These are phyloP conservation scores for Puccinellia tenuiflora DNA, from an alignment of 176 grass and related monocot species.

Conservation along the genomic window DNA sequence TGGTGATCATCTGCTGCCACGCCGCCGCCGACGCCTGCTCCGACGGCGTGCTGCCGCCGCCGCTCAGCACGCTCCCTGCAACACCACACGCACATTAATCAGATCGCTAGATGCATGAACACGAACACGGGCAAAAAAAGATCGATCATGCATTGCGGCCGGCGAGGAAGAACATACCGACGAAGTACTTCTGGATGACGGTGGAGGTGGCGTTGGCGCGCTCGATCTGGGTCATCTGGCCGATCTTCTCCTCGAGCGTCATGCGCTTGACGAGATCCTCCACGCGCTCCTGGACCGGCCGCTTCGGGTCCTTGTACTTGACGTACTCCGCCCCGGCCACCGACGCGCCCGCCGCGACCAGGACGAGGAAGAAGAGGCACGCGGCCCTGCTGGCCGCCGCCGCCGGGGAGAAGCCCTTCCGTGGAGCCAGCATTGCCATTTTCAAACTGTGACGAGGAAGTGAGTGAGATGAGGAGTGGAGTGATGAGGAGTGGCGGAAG, in stretches of 20 bases:
- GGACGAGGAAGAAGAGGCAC: slow-evolving; percentile 16
- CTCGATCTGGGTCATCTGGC: slow-evolving; percentile 89
- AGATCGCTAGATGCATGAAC: background rate
- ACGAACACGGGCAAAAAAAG: background rate
- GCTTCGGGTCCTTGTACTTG: slow-evolving; percentile 67
- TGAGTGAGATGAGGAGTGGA: background rate
- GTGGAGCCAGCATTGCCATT: background rate
- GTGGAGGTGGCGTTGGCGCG: slow-evolving; percentile 43
- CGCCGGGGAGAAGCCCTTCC: slow-evolving; percentile 10
- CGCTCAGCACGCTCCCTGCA: slow-evolving; percentile 81
- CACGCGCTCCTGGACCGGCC: slow-evolving; percentile 48
- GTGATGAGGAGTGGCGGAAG: background rate
- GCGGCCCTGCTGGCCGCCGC: background rate
- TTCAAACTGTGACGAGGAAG: background rate
- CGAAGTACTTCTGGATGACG: slow-evolving; percentile 66
- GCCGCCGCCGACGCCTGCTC: slow-evolving; percentile 39
- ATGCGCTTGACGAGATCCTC: slow-evolving; percentile 58
- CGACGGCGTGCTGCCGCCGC: slow-evolving; percentile 68
- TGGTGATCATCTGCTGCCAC: slow-evolving; percentile 51
- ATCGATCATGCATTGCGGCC: no score
- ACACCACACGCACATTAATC: background rate
- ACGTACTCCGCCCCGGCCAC: slow-evolving; percentile 12
- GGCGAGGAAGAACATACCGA: slow-evolving; percentile 23
- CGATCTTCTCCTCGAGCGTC: slow-evolving; percentile 91
- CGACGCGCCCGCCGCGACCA: background rate